Base-by-base conservation (phyloP, 352 stramenopile species). In the Phytophthora rubi region DNA sequence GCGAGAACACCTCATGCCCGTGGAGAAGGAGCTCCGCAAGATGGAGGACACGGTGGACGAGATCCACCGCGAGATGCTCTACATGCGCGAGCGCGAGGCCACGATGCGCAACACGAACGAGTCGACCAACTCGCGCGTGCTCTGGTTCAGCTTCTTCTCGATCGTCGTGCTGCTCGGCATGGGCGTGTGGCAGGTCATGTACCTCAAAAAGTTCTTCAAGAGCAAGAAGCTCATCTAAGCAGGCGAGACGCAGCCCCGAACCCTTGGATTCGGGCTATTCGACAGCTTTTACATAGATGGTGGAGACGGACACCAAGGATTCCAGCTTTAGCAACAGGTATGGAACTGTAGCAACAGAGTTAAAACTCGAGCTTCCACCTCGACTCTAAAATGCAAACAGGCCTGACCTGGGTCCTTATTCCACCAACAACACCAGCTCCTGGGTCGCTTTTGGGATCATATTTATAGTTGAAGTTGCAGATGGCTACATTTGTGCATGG, bases 191-290 rank as follows among this genome's bases (percentile, higher is more conserved):
- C 90, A 97, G 70, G 89, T 97, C 45, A 67, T 94, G 70, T 96
- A 97, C 76, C 78, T 97, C 56, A 96, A 96, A 78, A 92, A 93
- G 68, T 97, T 97, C 60, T 97, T 97, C 86, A 97, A 97, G 81
- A 93, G 85, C 78, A 96, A 96, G 75, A 97, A 97, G 75, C 83
- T 97, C 66, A 95, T 97, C 65, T 97, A 93, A 73, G 30, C 30
- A 59, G 26, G 10, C 7, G 8, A 18, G 47, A 32, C 62, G 67
- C 30, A 62, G 57, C 3, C 47, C 73, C 15, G 53, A 58, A 58
- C 3, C 45, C 33, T 21, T 49, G 16, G n/a, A 39, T 39, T 39
- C 33, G 32, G n/a, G 12, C 18, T 8, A 30, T 26, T 63, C 18
- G 33, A 49, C 49, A 60, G 47, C 23, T 63, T 57, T 63, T 44